These are phyloP conservation scores for Penstemon newberryi DNA, from an alignment of 257 asterid genomes.

Conservation along the genomic window DNA sequence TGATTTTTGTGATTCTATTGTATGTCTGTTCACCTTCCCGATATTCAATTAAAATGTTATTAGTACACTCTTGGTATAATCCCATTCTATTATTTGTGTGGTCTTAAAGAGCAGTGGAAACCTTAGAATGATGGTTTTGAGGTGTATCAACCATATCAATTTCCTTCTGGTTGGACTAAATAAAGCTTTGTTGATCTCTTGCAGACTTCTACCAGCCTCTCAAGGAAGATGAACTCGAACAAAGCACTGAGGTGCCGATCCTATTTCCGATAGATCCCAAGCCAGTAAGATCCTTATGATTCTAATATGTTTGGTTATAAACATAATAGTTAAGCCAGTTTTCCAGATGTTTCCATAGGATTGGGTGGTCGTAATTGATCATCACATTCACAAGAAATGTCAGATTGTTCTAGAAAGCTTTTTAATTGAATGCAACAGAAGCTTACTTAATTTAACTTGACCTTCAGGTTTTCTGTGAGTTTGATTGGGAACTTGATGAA, in stretches of 20 bases:
- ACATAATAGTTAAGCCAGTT: slow-evolving; percentile 12
- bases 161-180: slow-evolving; percentile 18
- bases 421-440: background rate
- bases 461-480: slow-evolving; percentile 77
- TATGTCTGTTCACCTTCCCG: background rate
- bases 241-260: slow-evolving; percentile 64
- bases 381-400: background rate
- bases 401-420: background rate
- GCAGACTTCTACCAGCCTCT: slow-evolving; percentile 85
- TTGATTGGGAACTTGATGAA: slow-evolving; percentile 93
- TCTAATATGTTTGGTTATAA: slow-evolving; percentile 1
- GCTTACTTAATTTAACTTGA: slow-evolving; percentile 25
- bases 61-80: too few relatives aligned
- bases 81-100: background rate
- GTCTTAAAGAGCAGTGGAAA: slow-evolving; percentile 1
- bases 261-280: slow-evolving; percentile 71
- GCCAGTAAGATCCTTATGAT: slow-evolving; percentile 52
- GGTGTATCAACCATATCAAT: background rate
- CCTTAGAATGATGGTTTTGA: background rate
- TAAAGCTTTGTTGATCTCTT: slow-evolving; percentile 23
- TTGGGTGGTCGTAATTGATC: slow-evolving; percentile 4
- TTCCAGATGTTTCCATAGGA: slow-evolving; percentile 10
- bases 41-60: too few relatives aligned
- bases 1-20: slow-evolving; percentile 10
- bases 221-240: slow-evolving; percentile 71